Percentiles rank a stretch among this genome's conserved stretches.
Evolutionary conservation across 352 stramenopile genomes (phyloP).

Genomic region (Phytophthora niederhauseri): DNA sequence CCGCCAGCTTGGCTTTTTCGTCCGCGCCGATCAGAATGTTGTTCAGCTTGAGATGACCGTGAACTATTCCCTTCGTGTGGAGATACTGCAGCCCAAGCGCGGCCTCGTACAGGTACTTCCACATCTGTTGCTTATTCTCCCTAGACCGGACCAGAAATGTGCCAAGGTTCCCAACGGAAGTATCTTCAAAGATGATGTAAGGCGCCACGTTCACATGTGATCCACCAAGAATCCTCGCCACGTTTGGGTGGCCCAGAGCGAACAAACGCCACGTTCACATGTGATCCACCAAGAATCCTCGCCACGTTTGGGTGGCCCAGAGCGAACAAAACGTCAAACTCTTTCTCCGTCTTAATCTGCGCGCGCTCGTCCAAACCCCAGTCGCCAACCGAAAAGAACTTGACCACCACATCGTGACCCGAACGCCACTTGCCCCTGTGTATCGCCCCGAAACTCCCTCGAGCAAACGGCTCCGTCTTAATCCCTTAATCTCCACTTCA

Average conservation of each 20-base stretch:
- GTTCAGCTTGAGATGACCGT: conserved; percentile 77
- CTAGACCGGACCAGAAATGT: not conserved
- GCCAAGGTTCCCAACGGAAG: not conserved
- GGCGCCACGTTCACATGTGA: not conserved
- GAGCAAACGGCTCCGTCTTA: not conserved
- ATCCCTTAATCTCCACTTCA: not conserved
- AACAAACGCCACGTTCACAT: not conserved
- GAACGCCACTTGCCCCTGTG: not conserved
- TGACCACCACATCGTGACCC: not conserved
- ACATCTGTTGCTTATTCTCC: not conserved
- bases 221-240: not conserved
- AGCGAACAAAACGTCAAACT: not conserved
- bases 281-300: not conserved
- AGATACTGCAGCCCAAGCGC: conserved; percentile 46
- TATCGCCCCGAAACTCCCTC: not conserved
- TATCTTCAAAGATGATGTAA: not conserved
- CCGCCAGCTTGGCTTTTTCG: conserved; percentile 27
- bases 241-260: not conserved
- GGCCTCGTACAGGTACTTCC: not conserved
- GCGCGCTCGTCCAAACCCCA: not conserved
- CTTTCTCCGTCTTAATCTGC: not conserved
- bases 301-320: not conserved
- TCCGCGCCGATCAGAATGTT: conserved; percentile 30
- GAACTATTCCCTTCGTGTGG: conserved; percentile 49
- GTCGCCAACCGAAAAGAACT: not conserved